Evolutionary conservation across 129 eudicot species (phyloP), one percentile per base, ranked within the genome.

Genomic region (Erigeron canadensis): DNA sequence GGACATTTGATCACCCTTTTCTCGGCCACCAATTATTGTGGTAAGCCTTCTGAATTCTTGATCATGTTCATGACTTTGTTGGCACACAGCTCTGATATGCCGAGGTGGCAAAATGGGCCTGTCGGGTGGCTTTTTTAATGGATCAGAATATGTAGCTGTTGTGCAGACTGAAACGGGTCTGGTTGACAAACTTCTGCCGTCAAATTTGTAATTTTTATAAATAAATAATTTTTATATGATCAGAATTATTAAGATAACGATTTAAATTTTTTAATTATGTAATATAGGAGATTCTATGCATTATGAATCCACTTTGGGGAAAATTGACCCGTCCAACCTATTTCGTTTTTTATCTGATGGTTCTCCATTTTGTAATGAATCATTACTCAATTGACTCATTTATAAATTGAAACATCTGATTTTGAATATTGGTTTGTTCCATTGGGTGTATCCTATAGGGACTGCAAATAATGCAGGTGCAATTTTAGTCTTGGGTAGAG

Each of bases 381-480:
- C 56, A 50, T 50, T 50, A 50, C 56, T 18, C 18, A 3, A 50
- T 13, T 15, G 56, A 50, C 56, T 18, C 19, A 50, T 50, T 16
- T 7, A 2, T 13, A 21, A 38, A 38, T 54, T 17, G 50, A 7
- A 39, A 70, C 65, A 44, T 54, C 7, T 55, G 41, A 21, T 41
- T 23, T 13, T 39, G 17, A 47, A 10, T 64, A 64, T 15, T 21
- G 56, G 42, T 65, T 41, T 22, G 51, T 63, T 63, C 34, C 41
- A 51, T 40, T 23, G 34, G 43, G 15, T 65, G 19, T 73, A 66
- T 77, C 59, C 15, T 72, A 8, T 73, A 94, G 99, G 99, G 72
- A 90, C 99, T 40, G 97, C 99, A 71, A 94, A 94, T 69, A 94
- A 94, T 84, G 97, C 99, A 19, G 98, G 98, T 70, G 97, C 99